Percentiles rank a stretch among this genome's conserved stretches.
Evolutionary conservation across 2,329 filamentous ascomycete genomes (phyloP).

Genomic region (Thyridium curvatum): DNA sequence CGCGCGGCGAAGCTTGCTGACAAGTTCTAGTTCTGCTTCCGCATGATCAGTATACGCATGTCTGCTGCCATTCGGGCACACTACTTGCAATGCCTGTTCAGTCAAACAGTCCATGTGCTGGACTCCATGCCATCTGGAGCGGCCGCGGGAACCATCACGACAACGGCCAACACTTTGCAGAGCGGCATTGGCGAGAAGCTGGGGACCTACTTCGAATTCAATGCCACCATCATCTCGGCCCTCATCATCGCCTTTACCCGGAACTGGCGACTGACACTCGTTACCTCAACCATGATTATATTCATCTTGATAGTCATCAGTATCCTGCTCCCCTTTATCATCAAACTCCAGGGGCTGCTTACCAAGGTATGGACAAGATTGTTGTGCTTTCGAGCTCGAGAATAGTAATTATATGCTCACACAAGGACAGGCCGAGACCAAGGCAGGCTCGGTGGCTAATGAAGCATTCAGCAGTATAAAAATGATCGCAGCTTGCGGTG

Average conservation of each 20-base stretch:
- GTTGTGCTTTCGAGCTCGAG: conserved; percentile 7
- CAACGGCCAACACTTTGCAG: conserved; percentile 58
- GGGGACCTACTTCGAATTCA: conserved; percentile 50
- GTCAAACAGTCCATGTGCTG: conserved; percentile 60
- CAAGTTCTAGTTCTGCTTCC: conserved; percentile 41
- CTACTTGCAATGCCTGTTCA: conserved; percentile 58
- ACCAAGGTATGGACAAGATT: conserved; percentile 24
- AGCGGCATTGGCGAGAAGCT: conserved; percentile 60
- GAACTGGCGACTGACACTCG: conserved; percentile 54
- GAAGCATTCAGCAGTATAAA: conserved; percentile 54
- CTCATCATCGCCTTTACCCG: conserved; percentile 49
- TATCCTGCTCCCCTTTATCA: conserved; percentile 46
- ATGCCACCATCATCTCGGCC: conserved; percentile 43
- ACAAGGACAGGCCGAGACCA: conserved; percentile 39
- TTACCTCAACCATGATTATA: conserved; percentile 49
- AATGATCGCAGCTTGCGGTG: conserved; percentile 58
- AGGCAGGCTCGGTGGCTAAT: conserved; percentile 52
- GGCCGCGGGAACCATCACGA: conserved; percentile 56
- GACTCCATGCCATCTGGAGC: conserved; percentile 58
- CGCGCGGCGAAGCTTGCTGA: no score
- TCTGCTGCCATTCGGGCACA: conserved; percentile 57
- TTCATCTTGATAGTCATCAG: conserved; percentile 46
- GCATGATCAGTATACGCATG: conserved; percentile 55
- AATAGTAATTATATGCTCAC: conserved; percentile 1
- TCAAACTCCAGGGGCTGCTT: conserved; percentile 43